Base-by-base conservation (phyloP, 192 early-diverging fungal species). In the Cladochytrium replicatum region DNA sequence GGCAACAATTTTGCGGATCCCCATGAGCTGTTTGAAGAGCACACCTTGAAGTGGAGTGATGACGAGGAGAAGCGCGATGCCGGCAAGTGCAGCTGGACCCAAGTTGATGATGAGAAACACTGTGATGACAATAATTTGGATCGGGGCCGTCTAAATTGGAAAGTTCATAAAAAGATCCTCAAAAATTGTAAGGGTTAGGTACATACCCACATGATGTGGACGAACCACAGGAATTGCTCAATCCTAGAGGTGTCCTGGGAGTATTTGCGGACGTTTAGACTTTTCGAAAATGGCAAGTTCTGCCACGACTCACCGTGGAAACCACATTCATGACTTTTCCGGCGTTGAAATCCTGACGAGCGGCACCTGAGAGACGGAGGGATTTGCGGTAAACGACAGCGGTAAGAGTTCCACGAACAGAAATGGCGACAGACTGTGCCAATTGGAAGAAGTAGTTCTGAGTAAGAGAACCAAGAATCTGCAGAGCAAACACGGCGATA, bases 311-410 rank as follows among this genome's bases (percentile, higher is more conserved):
- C n/a, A n/a, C n/a, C 8, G 73, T 75, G 4, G 71, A 62, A 32
- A 85, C 73, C 9, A 83, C 60, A 47, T 75, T 85, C 32, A 74
- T 80, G 48, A 85, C 74, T 40, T 69, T 58, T 2, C 80, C 83
- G 50, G 71, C 57, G 40, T 71, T 75, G 44, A 79, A 78, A 29
- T 76, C 64, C 40, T 74, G 73, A 19, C 78, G 65, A 1, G 79
- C 53, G 27, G 64, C 61, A 6, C 67, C 63, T 15, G 72, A 69
- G 19, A 84, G 52, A 0, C 63, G 62, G 11, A 81, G 51, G 6
- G 78, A 47, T 51, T 84, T 84, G 7, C 71, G 69, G 53, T 80
- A 84, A 24, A 82, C 65, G 28, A 67, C 48, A 11, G 58, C 69
- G 9, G 68, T 68, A 11, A 84, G 42, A 2, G 69, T 66, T 1